Base-by-base conservation (phyloP, 768 basidiomycete species). In the Pleurotus ostreatus region DNA sequence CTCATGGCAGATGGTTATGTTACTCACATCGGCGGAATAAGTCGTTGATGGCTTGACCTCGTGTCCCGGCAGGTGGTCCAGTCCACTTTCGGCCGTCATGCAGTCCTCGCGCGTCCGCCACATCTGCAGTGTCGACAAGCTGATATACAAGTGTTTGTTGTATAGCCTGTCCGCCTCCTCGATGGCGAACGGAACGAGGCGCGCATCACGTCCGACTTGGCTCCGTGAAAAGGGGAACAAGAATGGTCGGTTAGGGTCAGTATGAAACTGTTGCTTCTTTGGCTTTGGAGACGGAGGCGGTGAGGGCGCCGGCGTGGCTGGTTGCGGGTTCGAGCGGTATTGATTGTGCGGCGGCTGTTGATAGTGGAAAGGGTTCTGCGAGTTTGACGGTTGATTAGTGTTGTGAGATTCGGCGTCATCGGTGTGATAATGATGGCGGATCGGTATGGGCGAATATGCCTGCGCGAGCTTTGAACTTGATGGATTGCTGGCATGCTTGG, bases 261-360 rank as follows among this genome's bases (percentile, higher is more conserved):
- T 99, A 67, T 98, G 97, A 68, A 93, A 99, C 67, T 96, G 93
- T 67, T 96, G 96, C 68, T 98, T 98, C 76, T 99, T 99, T 8
- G 92, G 93, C 66, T 96, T 98, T 2, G 85, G 90, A 34, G 75
- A 77, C 1, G 84, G 81, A 5, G 92, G 91, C 0, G 94, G 94
- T 0, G 92, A 85, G 1, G 95, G 94, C 22, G 94, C 93, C 5
- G 95, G 95, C 3, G 95, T 98, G 11, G 86, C 82, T 1, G 93
- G 86, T 64, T 90, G 89, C 13, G 80, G 83, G 34, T 70, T 68
- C 23, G 69, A 64, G 25, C 81, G 73, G 63, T 73, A 81, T 65
- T 49, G 65, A 63, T 4, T 64, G 49, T 58, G 60, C 65, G 49
- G 41, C 41, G n/a, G 20, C 46, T 59, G 60, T 23, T 57, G 61